These are phyloP conservation scores for Dovyalis caffra DNA, from an alignment of 345 rosid genomes.

Conservation along the genomic window DNA sequence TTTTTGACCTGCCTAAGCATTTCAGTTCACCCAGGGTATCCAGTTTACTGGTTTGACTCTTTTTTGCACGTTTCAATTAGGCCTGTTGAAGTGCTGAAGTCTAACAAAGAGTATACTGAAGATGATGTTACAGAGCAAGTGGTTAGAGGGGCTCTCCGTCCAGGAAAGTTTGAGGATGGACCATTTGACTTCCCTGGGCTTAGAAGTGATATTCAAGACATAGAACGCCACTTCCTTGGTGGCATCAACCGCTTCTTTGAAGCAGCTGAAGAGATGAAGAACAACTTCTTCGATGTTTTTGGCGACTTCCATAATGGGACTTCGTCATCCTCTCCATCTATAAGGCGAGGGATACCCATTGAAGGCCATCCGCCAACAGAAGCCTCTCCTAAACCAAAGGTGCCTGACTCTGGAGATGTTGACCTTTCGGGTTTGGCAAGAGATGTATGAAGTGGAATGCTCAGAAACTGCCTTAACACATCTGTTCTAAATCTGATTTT, in stretches of 20 bases:
- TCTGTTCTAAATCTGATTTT: background rate
- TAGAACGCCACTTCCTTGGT: slow-evolving; percentile 57
- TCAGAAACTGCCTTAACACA: background rate
- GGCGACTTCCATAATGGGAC: slow-evolving; percentile 33
- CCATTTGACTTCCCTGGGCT: slow-evolving; percentile 73
- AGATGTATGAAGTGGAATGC: slow-evolving; percentile 47
- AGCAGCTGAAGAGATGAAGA: slow-evolving; percentile 72
- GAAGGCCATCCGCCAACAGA: slow-evolving; percentile 43
- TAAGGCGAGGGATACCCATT: slow-evolving; percentile 48
- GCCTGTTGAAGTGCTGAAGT: slow-evolving; percentile 66
- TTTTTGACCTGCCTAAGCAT: background rate
- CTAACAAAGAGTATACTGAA: slow-evolving; percentile 81
- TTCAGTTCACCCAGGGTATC: background rate
- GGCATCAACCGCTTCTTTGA: slow-evolving; percentile 59
- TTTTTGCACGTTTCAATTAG: slow-evolving; percentile 32
- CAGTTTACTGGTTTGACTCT: background rate
- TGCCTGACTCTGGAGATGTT: slow-evolving; percentile 31
- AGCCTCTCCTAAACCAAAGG: slow-evolving; percentile 23
- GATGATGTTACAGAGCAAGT: slow-evolving; percentile 78
- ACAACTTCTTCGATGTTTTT: slow-evolving; percentile 52
- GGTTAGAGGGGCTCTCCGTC: slow-evolving; percentile 31
- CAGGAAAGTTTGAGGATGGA: slow-evolving; percentile 30
- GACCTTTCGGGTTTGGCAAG: slow-evolving; percentile 63
- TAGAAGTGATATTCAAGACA: slow-evolving; percentile 57
- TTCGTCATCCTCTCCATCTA: slow-evolving; percentile 34